Conservation (phyloP, 495 filamentous ascomycete genomes). For the Penicillium alfredii region DNA sequence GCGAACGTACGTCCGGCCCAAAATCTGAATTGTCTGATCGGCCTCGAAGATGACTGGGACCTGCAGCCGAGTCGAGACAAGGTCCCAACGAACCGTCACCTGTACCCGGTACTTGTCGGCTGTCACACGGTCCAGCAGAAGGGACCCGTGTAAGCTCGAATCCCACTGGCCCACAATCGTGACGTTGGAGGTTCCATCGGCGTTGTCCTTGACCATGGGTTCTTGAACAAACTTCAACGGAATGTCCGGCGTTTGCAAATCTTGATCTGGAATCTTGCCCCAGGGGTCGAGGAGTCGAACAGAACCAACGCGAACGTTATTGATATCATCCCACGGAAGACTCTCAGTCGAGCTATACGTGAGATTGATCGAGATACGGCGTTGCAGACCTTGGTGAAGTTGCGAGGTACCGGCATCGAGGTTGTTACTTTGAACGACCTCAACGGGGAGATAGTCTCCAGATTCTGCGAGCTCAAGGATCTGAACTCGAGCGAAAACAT, state of each 20-base stretch:
- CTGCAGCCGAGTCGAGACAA: conserved; percentile 69
- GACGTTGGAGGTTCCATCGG: conserved; percentile 86
- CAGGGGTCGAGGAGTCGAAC: conserved; percentile 77
- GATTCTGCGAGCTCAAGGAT: conserved; percentile 86
- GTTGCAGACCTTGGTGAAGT: conserved; percentile 89
- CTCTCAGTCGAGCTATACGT: conserved; percentile 85
- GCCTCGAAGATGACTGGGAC: conserved; percentile 80
- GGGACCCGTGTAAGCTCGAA: conserved; percentile 83
- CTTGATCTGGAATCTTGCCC: conserved; percentile 76
- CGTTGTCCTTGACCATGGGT: conserved; percentile 70
- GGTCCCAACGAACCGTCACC: conserved; percentile 76
- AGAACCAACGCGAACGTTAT: conserved; percentile 65
- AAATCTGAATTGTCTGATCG: conserved; percentile 72
- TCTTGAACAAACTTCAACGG: conserved; percentile 67
- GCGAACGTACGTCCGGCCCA: conserved; percentile 76
- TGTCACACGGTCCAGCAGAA: conserved; percentile 83
- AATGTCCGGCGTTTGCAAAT: conserved; percentile 64
- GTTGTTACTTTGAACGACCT: conserved; percentile 78
- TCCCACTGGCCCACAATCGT: conserved; percentile 91
- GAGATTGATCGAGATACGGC: conserved; percentile 77
- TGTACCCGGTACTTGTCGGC: conserved; percentile 88
- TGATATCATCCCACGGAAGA: conserved; percentile 79
- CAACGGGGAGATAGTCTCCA: conserved; percentile 86
- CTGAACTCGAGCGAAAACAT: conserved; percentile 81
- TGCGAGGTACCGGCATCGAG: conserved; percentile 85